phyloP scores from a whole-genome alignment of 257 asterid genomes.

The Gentiana macrophylla region DNA sequence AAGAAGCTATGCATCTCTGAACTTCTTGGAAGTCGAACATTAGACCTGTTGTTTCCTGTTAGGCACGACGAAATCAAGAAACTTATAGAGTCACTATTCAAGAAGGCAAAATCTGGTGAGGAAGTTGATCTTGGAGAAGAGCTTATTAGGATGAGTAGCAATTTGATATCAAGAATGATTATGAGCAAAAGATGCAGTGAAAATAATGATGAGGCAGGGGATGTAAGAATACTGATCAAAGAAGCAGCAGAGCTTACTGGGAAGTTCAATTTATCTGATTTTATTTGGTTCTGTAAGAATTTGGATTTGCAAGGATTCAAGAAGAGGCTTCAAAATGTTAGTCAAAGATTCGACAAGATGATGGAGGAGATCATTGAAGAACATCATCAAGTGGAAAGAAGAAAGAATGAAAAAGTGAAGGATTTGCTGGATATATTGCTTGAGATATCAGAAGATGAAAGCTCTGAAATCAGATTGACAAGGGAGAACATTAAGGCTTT shows the following conservation, averaged over 20 bases:
- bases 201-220: conserved; percentile 38
- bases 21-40: conserved; percentile 46
- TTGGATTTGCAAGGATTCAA: conserved; percentile 59
- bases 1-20: conserved; percentile 61
- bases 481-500: conserved; percentile 61
- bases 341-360: conserved; percentile 42
- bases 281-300: conserved; percentile 52
- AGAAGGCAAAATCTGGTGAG: conserved; percentile 18
- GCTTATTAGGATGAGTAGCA: conserved; percentile 40
- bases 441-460: conserved; percentile 43
- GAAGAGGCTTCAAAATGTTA: conserved; percentile 39
- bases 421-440: conserved; percentile 57
- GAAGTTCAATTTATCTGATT: conserved; percentile 51
- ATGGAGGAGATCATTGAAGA: conserved; percentile 46
- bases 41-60: conserved; percentile 39
- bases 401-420: conserved; percentile 18
- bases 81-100: conserved; percentile 14
- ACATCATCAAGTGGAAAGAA: conserved; percentile 23
- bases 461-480: conserved; percentile 31
- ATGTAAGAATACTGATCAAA: conserved; percentile 36
- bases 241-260: conserved; percentile 49
- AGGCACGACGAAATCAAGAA: conserved; percentile 33
- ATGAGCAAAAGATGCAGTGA: conserved; percentile 50
- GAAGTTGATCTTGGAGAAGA: conserved; percentile 42
- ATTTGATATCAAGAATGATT: conserved; percentile 54